These are phyloP conservation scores for Eimeria falciformis DNA, from an alignment of 169 alveolate species.

Conservation along the genomic window DNA sequence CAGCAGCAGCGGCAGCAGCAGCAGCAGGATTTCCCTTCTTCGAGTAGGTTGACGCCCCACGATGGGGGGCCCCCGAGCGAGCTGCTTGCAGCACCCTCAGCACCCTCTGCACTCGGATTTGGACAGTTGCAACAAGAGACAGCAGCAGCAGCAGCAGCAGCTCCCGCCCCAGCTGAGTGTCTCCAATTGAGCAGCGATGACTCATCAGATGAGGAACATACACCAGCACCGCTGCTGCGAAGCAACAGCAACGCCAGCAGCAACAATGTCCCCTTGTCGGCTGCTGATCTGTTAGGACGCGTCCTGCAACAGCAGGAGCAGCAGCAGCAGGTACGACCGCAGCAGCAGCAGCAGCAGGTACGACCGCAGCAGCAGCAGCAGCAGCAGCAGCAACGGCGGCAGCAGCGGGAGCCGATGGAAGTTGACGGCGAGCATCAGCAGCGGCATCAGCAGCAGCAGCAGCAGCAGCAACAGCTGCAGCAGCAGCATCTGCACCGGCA, in stretches of 20 bases:
- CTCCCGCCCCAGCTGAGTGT: background rate
- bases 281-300: background rate
- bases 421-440: background rate
- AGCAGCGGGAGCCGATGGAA: background rate
- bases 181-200: background rate
- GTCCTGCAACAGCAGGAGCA: background rate
- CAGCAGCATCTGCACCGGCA: too few species aligned
- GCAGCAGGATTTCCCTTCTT: background rate
- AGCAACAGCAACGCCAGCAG: background rate
- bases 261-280: background rate
- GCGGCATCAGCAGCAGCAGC: background rate
- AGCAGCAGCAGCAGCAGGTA: background rate
- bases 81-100: background rate
- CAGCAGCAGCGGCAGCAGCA: background rate
- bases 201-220: background rate
- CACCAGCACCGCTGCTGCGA: background rate
- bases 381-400: background rate
- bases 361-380: background rate
- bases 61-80: background rate
- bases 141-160: conserved; percentile 9
- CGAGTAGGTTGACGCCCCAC: background rate
- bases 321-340: background rate
- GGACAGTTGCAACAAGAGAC: too few species aligned
- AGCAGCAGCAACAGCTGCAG: conserved; percentile 2
- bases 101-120: too few species aligned